Percentiles rank a stretch among this genome's conserved stretches.
phyloP scores from a whole-genome alignment of 768 basidiomycete species.

The Asterophora parasitica region DNA sequence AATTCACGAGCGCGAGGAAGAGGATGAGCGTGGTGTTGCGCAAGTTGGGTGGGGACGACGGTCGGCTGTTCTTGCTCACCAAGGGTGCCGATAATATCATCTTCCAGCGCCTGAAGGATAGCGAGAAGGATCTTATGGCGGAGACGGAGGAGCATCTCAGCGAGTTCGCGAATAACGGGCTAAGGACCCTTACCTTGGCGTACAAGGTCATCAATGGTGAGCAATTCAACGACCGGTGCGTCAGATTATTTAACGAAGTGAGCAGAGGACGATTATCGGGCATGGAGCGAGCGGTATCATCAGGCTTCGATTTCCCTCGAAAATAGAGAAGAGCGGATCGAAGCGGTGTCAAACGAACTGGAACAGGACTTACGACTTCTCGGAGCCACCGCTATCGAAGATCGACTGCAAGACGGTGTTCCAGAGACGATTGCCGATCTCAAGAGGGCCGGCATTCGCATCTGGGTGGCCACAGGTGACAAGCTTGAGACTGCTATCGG shows the following conservation, averaged over 20 bases:
- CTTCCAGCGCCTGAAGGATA: slow-evolving; percentile 76
- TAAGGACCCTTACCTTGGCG: slow-evolving; percentile 89
- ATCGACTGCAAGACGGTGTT: slow-evolving; percentile 94
- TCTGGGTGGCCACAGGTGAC: slow-evolving; percentile 99
- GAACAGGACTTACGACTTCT: slow-evolving; percentile 78
- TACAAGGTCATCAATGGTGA: slow-evolving; percentile 75
- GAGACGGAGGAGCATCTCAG: slow-evolving; percentile 80
- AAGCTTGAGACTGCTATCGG: slow-evolving; percentile 98
- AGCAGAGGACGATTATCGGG: slow-evolving; percentile 69
- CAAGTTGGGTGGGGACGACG: slow-evolving; percentile 55
- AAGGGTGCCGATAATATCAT: slow-evolving; percentile 98
- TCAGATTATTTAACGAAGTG: slow-evolving; percentile 1
- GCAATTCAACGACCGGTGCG: slow-evolving; percentile 14
- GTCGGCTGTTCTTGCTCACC: slow-evolving; percentile 62
- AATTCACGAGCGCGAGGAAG: slow-evolving; percentile 91
- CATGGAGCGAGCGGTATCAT: slow-evolving; percentile 78
- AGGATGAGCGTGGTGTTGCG: slow-evolving; percentile 91
- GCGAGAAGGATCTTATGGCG: slow-evolving; percentile 58
- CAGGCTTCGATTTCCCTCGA: slow-evolving; percentile 76
- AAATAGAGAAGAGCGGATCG: slow-evolving; percentile 75
- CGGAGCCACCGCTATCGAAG: slow-evolving; percentile 97
- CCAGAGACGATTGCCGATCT: slow-evolving; percentile 95
- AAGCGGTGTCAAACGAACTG: slow-evolving; percentile 72
- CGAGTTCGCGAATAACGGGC: slow-evolving; percentile 79
- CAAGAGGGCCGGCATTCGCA: slow-evolving; percentile 92